Base-by-base conservation (phyloP, 2,329 filamentous ascomycete genomes). In the Polytolypa hystricis region DNA sequence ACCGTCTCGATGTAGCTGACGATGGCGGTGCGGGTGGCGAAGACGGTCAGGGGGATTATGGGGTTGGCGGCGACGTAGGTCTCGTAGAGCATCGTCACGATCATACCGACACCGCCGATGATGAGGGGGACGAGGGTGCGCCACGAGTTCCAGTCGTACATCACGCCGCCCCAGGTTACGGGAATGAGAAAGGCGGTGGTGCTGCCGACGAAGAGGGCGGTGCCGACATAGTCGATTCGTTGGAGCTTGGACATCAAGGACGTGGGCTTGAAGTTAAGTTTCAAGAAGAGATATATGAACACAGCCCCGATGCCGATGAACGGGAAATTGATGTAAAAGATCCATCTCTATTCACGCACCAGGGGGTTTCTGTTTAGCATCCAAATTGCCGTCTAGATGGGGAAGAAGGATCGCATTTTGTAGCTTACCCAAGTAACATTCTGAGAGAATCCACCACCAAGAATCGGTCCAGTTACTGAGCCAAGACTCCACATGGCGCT, bases 241-340 rank as follows among this genome's bases (percentile, higher is more conserved):
- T 56, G 57, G 3, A 74, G 54, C 45, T 75, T 75, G 18, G 58
- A 50, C 1, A 57, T 15, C 34, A 74, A 55, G n/a, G 61, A 61
- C 30, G 59, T 62, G 1, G 67, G 65, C 5, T 66, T 51, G 35
- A 65, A 58, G 37, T 67, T 62, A 30, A 75, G 60, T n/a, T 65
- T 62, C 10, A 78, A 56, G 54, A 74, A 77, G 16, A 75, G 29
- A 0, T 65, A 55, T 11, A 73, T 57, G 44, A 73, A 53, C 25
- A 66, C 44, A 11, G 60, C 52, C 2, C 66, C 67, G n/a, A 73
- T 39, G 2, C 58, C 70, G 19, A 67, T 61, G 47, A 78, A 69
- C 2, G 74, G 73, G 2, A 78, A 55, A 44, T 79, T 80, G 46
- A 78, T 65, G 66, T 70, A 81, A 49, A 79, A 78, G 33, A 80